Conservation (phyloP, 83 land plant genomes). For the Thuja plicata region DNA sequence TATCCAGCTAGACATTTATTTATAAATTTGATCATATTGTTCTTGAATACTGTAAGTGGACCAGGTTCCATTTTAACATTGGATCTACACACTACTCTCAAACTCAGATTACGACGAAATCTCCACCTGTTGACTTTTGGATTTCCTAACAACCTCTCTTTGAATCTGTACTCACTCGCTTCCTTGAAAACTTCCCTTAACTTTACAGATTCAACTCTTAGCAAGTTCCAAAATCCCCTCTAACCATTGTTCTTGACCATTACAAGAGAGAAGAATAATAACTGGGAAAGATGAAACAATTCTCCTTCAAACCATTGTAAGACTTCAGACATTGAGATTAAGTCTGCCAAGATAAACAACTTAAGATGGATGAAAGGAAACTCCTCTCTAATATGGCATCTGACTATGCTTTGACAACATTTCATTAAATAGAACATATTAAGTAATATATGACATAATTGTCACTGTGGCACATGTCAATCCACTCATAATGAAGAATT, state of each 20-base stretch:
- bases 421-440: too few species aligned
- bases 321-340: background rate
- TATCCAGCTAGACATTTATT: too few species aligned
- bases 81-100: background rate
- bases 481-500: background rate
- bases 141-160: too few species aligned
- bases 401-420: background rate
- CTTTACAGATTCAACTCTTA: background rate
- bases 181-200: background rate
- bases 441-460: background rate
- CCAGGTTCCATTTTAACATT: too few species aligned
- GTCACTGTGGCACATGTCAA: background rate
- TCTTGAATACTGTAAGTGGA: too few species aligned
- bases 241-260: background rate
- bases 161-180: too few species aligned
- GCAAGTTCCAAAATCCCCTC: background rate
- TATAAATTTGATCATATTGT: too few species aligned
- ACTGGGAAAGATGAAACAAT: background rate
- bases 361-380: background rate
- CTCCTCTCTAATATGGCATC: background rate
- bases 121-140: background rate
- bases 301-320: too few species aligned
- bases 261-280: background rate
- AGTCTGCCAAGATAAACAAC: background rate
- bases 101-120: too few species aligned